These are phyloP conservation scores for Colletotrichum endophyticum DNA, from an alignment of 2,329 filamentous ascomycete genomes.

Conservation along the genomic window DNA sequence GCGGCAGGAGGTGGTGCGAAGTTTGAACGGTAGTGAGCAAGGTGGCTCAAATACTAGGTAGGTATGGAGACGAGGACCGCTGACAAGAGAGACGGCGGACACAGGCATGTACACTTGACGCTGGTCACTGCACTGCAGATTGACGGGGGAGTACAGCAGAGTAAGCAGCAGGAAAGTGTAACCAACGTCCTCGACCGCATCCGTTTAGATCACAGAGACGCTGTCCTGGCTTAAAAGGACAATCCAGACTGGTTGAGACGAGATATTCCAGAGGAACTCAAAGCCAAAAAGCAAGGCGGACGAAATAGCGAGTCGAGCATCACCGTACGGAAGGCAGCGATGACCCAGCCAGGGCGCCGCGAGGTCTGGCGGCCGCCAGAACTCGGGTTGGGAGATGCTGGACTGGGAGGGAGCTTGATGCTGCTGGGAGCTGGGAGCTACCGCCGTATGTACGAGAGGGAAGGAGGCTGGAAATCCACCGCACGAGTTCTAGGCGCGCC, in stretches of 20 bases:
- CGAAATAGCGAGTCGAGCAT: neutral
- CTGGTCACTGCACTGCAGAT: neutral
- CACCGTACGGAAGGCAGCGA: neutral
- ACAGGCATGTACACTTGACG: neutral
- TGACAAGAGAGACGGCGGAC: neutral
- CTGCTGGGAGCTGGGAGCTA: neutral
- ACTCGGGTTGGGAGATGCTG: neutral
- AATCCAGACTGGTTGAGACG: neutral
- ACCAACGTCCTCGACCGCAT: neutral
- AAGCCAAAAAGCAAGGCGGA: neutral
- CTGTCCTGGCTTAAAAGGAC: neutral
- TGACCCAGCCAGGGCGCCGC: neutral
- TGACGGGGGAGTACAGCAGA: neutral
- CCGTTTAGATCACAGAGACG: neutral
- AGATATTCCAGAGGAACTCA: neutral
- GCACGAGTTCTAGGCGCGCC: neutral
- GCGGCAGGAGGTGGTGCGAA: neutral
- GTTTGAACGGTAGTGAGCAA: neutral
- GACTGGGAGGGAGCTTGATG: neutral
- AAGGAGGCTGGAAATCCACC: slow-evolving; percentile 1
- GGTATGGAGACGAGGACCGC: neutral
- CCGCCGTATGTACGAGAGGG: neutral
- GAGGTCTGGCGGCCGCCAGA: neutral
- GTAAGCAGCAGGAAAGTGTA: neutral
- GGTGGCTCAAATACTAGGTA: neutral